Conservation (phyloP, 306 rosid genomes). For the Dryas octopetala region DNA sequence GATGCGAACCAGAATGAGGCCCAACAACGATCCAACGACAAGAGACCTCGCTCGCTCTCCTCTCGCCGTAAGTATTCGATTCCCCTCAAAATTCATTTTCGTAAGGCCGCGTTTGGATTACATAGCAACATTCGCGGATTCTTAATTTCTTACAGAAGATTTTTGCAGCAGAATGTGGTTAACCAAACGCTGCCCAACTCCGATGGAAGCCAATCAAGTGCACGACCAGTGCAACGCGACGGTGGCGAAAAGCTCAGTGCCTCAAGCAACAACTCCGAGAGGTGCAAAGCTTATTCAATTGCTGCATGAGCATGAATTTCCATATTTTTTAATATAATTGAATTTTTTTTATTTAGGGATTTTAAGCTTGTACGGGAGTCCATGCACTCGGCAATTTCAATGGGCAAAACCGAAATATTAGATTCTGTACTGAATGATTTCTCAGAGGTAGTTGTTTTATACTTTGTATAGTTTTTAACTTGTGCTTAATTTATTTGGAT, state of each 20-base stretch:
- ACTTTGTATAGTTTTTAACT: neutral
- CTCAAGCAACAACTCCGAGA: slow-evolving; percentile 37
- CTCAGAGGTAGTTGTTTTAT: slow-evolving; percentile 50
- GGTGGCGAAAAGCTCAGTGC: slow-evolving; percentile 30
- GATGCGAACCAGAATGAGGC: slow-evolving; percentile 93
- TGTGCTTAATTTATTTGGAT: neutral
- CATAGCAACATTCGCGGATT: neutral
- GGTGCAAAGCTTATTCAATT: slow-evolving; percentile 31
- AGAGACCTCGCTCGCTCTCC: slow-evolving; percentile 57
- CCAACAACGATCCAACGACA: slow-evolving; percentile 37
- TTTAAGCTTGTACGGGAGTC: slow-evolving; percentile 60
- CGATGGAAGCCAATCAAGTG: slow-evolving; percentile 33
- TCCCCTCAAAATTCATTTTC: neutral
- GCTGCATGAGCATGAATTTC: neutral
- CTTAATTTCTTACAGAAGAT: neutral
- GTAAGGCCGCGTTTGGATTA: neutral
- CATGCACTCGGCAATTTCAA: slow-evolving; percentile 77
- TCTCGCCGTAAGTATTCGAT: slow-evolving; percentile 45
- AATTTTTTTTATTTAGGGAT: slow-evolving; percentile 40
- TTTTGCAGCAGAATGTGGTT: slow-evolving; percentile 41
- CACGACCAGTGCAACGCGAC: slow-evolving; percentile 17
- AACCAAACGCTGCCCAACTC: slow-evolving; percentile 45
- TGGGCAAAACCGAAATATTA: slow-evolving; percentile 69
- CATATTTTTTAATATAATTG: neutral
- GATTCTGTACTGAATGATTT: slow-evolving; percentile 68